phyloP scores from a whole-genome alignment of 768 basidiomycete genomes.

The Paxillus rubicundulus region DNA sequence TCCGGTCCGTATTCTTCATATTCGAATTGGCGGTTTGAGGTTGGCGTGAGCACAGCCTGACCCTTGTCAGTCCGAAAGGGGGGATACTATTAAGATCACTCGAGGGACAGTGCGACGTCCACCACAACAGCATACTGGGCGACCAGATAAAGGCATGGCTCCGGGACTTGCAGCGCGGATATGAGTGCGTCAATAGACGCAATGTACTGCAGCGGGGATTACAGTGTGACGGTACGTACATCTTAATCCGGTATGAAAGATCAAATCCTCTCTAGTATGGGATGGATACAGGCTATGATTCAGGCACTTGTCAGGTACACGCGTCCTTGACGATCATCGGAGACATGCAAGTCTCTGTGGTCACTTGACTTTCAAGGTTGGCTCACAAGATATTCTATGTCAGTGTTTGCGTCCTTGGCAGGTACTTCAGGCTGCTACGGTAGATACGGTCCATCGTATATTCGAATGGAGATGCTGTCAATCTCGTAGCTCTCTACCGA shows the following conservation, averaged over 20 bases:
- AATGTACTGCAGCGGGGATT: too few species aligned
- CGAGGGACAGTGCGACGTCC: neutral
- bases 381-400: neutral
- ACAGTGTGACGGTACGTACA: too few species aligned
- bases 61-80: neutral
- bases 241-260: neutral
- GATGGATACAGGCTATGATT: neutral
- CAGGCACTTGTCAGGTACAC: neutral
- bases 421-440: neutral
- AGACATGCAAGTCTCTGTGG: neutral
- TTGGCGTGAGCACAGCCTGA: neutral
- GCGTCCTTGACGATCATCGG: neutral
- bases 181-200: too few species aligned
- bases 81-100: neutral
- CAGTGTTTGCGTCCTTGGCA: neutral
- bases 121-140: too few species aligned
- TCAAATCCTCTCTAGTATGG: too few species aligned
- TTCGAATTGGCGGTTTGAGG: slow-evolving; percentile 1
- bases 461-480: too few species aligned
- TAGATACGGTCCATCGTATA: too few species aligned
- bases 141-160: too few species aligned
- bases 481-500: too few species aligned
- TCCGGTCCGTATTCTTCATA: neutral
- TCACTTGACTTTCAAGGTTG: too few species aligned
- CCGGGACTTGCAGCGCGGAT: too few species aligned